phyloP scores from a whole-genome alignment of 768 basidiomycete genomes.

The Mrakia frigida region DNA sequence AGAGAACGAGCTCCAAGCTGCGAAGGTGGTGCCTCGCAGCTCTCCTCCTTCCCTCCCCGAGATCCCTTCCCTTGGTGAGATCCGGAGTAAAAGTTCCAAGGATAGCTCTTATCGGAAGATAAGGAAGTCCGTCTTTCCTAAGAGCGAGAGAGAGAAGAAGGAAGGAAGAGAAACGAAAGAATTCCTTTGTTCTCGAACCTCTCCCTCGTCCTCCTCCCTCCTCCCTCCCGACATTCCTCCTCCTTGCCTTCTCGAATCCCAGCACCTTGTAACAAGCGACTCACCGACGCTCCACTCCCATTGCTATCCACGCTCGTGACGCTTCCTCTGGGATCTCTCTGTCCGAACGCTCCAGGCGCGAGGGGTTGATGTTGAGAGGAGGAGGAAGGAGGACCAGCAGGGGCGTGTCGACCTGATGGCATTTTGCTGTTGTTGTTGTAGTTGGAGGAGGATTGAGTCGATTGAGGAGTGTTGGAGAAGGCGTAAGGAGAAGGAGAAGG shows the following conservation, averaged over 20 bases:
- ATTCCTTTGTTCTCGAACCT: background rate
- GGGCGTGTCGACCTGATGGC: background rate
- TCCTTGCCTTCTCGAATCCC: background rate
- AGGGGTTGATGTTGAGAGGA: too few relatives aligned
- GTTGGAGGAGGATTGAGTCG: background rate
- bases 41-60: background rate
- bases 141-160: background rate
- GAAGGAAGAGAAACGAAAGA: background rate
- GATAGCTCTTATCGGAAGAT: background rate
- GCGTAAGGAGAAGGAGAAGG: background rate
- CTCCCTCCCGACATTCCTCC: background rate
- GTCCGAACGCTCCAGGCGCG: background rate
- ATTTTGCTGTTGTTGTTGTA: background rate
- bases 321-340: background rate
- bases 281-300: background rate
- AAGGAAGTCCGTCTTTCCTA: background rate
- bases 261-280: too few relatives aligned
- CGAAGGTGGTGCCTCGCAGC: slow-evolving; percentile 1
- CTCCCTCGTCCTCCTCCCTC: background rate
- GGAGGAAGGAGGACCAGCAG: background rate
- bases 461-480: background rate
- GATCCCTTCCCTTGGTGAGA: background rate
- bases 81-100: background rate
- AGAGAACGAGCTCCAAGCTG: background rate
- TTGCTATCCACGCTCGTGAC: background rate